Percentiles rank a stretch among this genome's conserved stretches.
Conservation (phyloP, 2,329 filamentous ascomycete genomes). For the Xylaria sp. region DNA sequence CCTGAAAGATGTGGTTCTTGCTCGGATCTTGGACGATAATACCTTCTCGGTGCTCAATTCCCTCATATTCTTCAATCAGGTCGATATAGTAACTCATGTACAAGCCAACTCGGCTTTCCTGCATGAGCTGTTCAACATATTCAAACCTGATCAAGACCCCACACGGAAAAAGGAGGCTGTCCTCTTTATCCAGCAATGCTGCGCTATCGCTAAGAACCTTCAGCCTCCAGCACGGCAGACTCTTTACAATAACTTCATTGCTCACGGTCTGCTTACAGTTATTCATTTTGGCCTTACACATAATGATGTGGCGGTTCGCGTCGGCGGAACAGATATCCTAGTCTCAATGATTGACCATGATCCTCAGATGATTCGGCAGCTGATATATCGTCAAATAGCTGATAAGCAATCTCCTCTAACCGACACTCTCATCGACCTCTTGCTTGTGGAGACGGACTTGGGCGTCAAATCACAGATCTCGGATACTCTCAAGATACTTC, state of each 20-base stretch:
- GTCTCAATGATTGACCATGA: conserved; percentile 96
- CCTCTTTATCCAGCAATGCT: conserved; percentile 95
- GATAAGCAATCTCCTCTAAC: conserved; percentile 86
- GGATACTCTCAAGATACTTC: conserved; percentile 90
- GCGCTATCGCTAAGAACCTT: conserved; percentile 90
- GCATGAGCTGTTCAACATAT: conserved; percentile 86
- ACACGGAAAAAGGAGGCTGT: conserved; percentile 91
- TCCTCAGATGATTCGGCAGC: conserved; percentile 88
- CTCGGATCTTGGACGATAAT: conserved; percentile 93
- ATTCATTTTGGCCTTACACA: conserved; percentile 92
- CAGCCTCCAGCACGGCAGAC: conserved; percentile 81
- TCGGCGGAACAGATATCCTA: conserved; percentile 91
- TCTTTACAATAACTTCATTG: conserved; percentile 89
- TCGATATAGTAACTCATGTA: conserved; percentile 96
- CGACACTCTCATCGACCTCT: conserved; percentile 88
- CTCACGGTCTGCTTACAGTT: conserved; percentile 83
- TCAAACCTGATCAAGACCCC: conserved; percentile 69
- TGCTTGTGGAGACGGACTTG: conserved; percentile 88
- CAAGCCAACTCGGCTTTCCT: conserved; percentile 80
- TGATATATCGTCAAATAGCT: conserved; percentile 89
- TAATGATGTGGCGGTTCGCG: conserved; percentile 80
- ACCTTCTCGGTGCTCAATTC: conserved; percentile 98
- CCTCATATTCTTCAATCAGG: conserved; percentile 98
- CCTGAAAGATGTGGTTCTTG: conserved; percentile 96
- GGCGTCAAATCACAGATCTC: conserved; percentile 96